Evolutionary conservation across 2,329 filamentous ascomycete genomes (phyloP).

Genomic region (Aspergillus jensenii): DNA sequence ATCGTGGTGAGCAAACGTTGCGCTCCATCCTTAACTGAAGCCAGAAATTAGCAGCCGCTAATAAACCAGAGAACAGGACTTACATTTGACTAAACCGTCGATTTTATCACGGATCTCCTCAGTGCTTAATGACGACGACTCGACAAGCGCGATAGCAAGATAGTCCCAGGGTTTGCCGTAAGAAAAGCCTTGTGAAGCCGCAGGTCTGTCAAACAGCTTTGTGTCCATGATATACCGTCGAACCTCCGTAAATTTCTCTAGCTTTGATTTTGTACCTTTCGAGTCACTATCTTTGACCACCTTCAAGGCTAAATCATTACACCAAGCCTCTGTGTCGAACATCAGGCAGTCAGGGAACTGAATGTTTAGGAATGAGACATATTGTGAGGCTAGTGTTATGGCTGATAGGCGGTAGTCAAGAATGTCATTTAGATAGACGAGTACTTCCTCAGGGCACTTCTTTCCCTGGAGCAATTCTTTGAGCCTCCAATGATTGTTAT

Average conservation of each 20-base stretch:
- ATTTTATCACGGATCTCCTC: neutral
- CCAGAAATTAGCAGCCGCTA: neutral
- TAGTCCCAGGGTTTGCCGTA: neutral
- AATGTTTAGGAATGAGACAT: neutral
- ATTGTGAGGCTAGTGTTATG: neutral
- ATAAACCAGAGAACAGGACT: neutral
- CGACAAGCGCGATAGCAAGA: neutral
- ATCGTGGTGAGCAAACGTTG: neutral
- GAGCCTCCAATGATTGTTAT: neutral
- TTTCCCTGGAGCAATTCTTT: neutral
- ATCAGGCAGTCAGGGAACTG: neutral
- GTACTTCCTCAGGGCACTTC: neutral
- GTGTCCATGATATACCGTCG: neutral
- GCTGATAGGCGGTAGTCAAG: neutral
- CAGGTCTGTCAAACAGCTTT: conserved; percentile 4
- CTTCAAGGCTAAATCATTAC: neutral
- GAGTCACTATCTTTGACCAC: neutral
- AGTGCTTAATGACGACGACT: neutral
- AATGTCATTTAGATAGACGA: neutral
- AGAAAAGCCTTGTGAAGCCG: neutral
- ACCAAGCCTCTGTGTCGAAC: neutral
- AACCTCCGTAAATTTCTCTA: neutral
- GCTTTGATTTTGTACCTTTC: neutral
- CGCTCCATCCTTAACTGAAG: conserved; percentile 1
- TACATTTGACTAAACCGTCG: neutral